Evolutionary conservation across 441 rosid genomes (phyloP), one percentile per base, ranked within the genome.

Genomic region (Gossypium aridum): DNA sequence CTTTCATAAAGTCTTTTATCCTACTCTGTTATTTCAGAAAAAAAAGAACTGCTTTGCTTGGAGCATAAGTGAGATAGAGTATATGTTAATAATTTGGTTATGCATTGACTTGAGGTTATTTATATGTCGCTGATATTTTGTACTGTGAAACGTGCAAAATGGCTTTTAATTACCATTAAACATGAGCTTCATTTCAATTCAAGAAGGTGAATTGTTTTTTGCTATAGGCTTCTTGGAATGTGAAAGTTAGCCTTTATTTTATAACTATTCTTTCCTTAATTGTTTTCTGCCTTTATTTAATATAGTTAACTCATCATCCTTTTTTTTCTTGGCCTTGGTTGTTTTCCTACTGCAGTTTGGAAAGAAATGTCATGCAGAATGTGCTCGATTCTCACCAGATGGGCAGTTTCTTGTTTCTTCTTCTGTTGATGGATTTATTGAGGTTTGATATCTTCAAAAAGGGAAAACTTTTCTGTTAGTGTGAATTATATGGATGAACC

Each of bases 391-490:
- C 83, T 96, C 99, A 59, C 98, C 97, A 66, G 99, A 96, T 82
- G 99, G 99, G 73, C 99, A 96, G 78, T 96, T 92, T 83, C 98
- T 96, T 76, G 97, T 90, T 76, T 94, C 98, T 73, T 90, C 88
- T 73, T 96, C 99, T 71, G 96, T 96, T 74, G 99, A 96, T 86
- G 99, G 99, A 64, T 94, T 94, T 86, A 88, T 96, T 76, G 98
- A 96, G 97, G 98, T 94, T 65, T 56, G 71, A 47, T 39, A 65
- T 69, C 68, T 61, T 34, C 19, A 22, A 16, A 31, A 54, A 31
- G 57, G 53, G 72, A 39, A 57, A 28, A 49, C 37, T 23, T 54
- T 14, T 55, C 39, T 39, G n/a, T 1, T 59, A 17, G 16, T 67
- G 61, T 70, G 71, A 77, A 64, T 56, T 55, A 68, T 49, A 70